A percentile compares a stretch with the other conserved stretches of the same genome.
Evolutionary conservation across 345 rosid species (phyloP).

Genomic region (Brassica juncea): DNA sequence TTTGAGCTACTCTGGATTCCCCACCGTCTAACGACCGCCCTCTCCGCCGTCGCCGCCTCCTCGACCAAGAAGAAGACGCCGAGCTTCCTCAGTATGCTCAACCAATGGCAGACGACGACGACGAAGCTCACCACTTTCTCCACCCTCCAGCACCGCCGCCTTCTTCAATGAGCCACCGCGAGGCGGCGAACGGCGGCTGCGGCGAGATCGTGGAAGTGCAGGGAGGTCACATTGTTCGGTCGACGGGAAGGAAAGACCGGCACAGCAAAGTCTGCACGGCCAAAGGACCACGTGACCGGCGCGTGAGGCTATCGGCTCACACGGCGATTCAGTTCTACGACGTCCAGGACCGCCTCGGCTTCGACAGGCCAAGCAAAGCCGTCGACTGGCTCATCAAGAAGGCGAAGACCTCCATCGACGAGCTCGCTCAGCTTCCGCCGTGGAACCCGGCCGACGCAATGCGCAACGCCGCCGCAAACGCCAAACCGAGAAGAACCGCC

Average conservation of each 20-base stretch:
- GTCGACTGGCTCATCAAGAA: slow-evolving; percentile 98
- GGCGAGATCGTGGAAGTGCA: slow-evolving; percentile 92
- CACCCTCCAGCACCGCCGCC: slow-evolving; percentile 52
- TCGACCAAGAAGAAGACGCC: slow-evolving; percentile 48
- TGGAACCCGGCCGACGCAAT: slow-evolving; percentile 62
- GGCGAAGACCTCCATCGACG: slow-evolving; percentile 83
- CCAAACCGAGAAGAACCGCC: slow-evolving; percentile 31
- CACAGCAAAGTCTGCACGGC: slow-evolving; percentile 97
- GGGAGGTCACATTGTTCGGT: slow-evolving; percentile 98
- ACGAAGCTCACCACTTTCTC: slow-evolving; percentile 54
- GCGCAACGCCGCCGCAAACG: slow-evolving; percentile 38
- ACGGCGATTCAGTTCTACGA: slow-evolving; percentile 97
- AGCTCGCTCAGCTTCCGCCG: slow-evolving; percentile 85
- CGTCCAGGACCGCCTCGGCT: slow-evolving; percentile 94
- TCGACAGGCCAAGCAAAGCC: slow-evolving; percentile 94
- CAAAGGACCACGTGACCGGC: slow-evolving; percentile 92
- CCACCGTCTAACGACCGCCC: slow-evolving; percentile 27
- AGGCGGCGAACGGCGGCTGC: slow-evolving; percentile 46
- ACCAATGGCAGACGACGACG: slow-evolving; percentile 33
- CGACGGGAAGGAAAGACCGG: slow-evolving; percentile 87
- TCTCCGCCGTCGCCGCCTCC: slow-evolving; percentile 37
- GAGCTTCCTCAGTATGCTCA: slow-evolving; percentile 45
- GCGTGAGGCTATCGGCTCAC: slow-evolving; percentile 89
- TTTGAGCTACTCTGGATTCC: slow-evolving; percentile 44
- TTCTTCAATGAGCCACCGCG: slow-evolving; percentile 45